A percentile compares a stretch with the other conserved stretches of the same genome.
Evolutionary conservation across 129 eudicot genomes (phyloP).

Genomic region (Flaveria linearis): DNA sequence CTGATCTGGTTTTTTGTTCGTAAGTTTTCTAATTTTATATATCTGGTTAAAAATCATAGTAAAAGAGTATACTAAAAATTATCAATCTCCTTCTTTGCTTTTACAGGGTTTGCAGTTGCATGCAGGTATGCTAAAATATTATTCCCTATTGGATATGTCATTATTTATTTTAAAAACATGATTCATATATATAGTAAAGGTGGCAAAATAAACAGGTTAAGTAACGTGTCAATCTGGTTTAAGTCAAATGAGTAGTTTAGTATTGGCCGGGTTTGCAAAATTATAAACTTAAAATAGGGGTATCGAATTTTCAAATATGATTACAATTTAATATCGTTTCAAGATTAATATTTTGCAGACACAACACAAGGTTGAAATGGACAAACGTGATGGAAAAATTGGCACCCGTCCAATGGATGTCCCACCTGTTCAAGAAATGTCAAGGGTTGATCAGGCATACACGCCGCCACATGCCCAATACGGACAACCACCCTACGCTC

Average conservation of each 20-base stretch:
- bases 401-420: slow-evolving; percentile 69
- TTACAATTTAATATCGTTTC: neutral
- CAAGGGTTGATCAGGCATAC: slow-evolving; percentile 74
- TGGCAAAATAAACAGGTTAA: neutral
- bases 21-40: slow-evolving; percentile 35
- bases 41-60: neutral
- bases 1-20: slow-evolving; percentile 90
- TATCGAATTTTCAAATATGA: neutral
- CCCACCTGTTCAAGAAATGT: slow-evolving; percentile 84
- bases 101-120: slow-evolving; percentile 88
- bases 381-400: slow-evolving; percentile 88
- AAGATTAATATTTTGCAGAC: slow-evolving; percentile 48
- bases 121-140: slow-evolving; percentile 62
- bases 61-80: neutral
- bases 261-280: neutral
- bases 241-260: neutral
- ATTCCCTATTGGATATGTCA: neutral
- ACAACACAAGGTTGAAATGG: slow-evolving; percentile 98
- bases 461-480: slow-evolving; percentile 36
- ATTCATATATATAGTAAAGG: neutral
- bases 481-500: slow-evolving; percentile 43
- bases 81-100: slow-evolving; percentile 26
- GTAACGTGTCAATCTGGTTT: neutral
- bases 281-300: neutral
- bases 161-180: neutral